Base-by-base conservation (phyloP, 2,329 filamentous ascomycete genomes). In the Fusarium sp. region DNA sequence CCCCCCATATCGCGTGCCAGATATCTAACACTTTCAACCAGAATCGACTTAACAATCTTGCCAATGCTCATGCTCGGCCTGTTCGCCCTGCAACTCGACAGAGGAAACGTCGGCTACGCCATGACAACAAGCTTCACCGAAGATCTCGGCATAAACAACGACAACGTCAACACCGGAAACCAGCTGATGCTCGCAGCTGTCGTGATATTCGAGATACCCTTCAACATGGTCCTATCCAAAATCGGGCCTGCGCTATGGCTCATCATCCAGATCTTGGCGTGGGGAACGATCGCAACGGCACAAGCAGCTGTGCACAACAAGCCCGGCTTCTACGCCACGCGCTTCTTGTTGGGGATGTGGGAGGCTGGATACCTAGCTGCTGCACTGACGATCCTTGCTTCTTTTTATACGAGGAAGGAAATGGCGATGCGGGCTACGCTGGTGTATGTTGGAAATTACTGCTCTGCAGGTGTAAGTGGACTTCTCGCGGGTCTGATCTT, bases 151-250 rank as follows among this genome's bases (percentile, higher is more conserved):
- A 66, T 67, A 33, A 67, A 39, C 0, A 67, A 67, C 24, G 51
- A 67, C 4, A 60, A 51, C 28, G 65, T 67, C 15, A 67, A 67
- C n/a, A 52, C 66, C 9, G 65, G 65, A 24, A 66, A 66, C 10
- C 61, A 66, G 4, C 49, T 66, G 3, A 66, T 66, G 64, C 26
- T 66, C 5, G 64, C 64, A 6, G 64, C 64, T 0, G 49, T 66
- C 9, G 61, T 66, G 0, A 35, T 51, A 1, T 66, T 66, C 15
- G 64, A 66, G 2, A 66, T 66, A 17, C 64, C 64, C 3, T 66
- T 66, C 20, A 66, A 66, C 4, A 66, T 66, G 61, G 51, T 67
- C 0, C 12, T 67, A 12, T 67, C 65, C 1, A 36, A 35, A 20
- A 66, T 67, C 7, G 65, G 65, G 0, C 65, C 63, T 8, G 51